Base-by-base conservation (phyloP, 495 filamentous ascomycete genomes). In the Daldinia childiae region DNA sequence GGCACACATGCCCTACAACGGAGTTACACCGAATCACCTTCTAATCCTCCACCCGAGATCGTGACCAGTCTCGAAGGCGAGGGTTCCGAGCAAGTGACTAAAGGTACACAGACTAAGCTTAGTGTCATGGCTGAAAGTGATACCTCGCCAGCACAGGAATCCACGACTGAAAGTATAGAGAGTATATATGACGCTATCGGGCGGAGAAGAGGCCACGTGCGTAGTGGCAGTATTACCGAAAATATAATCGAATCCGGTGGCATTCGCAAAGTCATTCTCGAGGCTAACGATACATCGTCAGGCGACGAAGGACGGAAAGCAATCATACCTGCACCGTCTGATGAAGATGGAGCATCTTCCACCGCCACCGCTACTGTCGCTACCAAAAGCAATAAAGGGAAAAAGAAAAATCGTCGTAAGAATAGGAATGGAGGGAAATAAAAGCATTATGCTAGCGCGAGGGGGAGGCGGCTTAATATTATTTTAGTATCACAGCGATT, bases 221-320 rank as follows among this genome's bases (percentile, higher is more conserved):
- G 93, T 38, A 94, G 91, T 71, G 94, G 94, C 11, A 94, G 90
- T 78, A 97, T 97, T 73, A 95, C 93, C 0, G 93, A 97, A 79
- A 93, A 94, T 73, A 86, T 94, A 19, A 82, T 96, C 39, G 92
- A 97, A 76, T 83, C 91, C 11, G 90, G 91, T 50, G 93, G 93
- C 1, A 86, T 96, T 34, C 89, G 90, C 45, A 97, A 97, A 81
- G 88, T 95, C 11, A 89, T 97, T 9, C 86, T 97, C 11, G 91
- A 94, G 70, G 88, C 90, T 41, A 90, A 85, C 19, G 88, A 85
- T 72, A 86, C 84, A 34, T 85, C 82, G n/a, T 80, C 80, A 4
- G 76, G 78, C 48, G 78, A 78, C 14, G 81, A 81, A 59, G 65
- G 45, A 51, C 57, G 38, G 17, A 51, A 62, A 7, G 15, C 52